Conservation (phyloP, 164 flowering plant genomes). For the Umbilicus rupestris region DNA sequence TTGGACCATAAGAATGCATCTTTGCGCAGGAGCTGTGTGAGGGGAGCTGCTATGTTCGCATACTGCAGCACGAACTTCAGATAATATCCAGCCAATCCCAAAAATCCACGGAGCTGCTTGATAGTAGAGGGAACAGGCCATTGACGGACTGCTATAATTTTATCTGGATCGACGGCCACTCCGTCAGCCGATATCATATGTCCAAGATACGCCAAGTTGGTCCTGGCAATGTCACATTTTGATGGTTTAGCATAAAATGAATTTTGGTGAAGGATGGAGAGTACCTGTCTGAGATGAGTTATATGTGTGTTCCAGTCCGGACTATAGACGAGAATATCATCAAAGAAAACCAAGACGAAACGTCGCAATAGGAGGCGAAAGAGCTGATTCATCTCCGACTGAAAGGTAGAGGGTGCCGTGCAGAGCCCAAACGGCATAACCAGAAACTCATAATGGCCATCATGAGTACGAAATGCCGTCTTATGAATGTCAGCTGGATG, state of each 20-base stretch:
- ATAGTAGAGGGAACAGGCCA: slow-evolving; percentile 5
- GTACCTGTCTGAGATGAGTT: not conserved
- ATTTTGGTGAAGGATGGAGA: not conserved
- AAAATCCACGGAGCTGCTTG: not conserved
- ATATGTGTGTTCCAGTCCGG: not conserved
- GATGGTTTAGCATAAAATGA: not conserved
- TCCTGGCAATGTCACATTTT: slow-evolving; percentile 9
- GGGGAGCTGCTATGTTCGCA: not conserved
- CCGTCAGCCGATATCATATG: not conserved
- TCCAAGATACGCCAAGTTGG: not conserved
- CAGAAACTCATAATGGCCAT: not conserved
- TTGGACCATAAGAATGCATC: not conserved
- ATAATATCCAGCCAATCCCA: slow-evolving; percentile 9
- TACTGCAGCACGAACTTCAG: not conserved
- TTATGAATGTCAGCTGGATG: not conserved
- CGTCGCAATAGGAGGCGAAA: not conserved
- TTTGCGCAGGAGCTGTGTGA: not conserved
- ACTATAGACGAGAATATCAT: no score
- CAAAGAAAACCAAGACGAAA: slow-evolving; percentile 5
- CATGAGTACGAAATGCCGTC: not conserved
- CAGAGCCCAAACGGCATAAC: slow-evolving; percentile 6
- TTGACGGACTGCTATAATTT: not conserved
- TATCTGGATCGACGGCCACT: not conserved
- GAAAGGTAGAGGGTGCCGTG: slow-evolving; percentile 4
- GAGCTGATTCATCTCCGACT: not conserved